phyloP scores from a whole-genome alignment of 176 grass and related monocot genomes.

The Paspalum vaginatum region DNA sequence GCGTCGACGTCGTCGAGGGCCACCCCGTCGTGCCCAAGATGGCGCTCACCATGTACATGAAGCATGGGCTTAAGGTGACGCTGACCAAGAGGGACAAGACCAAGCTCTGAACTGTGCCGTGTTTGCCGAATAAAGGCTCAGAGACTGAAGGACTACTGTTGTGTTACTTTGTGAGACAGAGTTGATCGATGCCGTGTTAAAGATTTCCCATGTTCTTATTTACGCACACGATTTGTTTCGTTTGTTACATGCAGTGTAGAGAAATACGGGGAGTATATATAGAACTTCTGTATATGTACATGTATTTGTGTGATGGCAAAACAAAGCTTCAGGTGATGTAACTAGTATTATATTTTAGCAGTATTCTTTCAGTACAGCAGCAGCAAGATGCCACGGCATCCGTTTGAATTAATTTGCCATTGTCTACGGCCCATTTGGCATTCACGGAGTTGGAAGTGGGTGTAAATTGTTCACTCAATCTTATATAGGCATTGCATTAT shows the following conservation, averaged over 20 bases:
- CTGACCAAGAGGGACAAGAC: slow-evolving; percentile 59
- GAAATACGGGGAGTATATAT: slow-evolving; percentile 17
- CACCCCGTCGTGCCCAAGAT: slow-evolving; percentile 84
- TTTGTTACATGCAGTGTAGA: slow-evolving; percentile 36
- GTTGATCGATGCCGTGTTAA: neutral
- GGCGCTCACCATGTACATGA: slow-evolving; percentile 97
- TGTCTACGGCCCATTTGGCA: neutral
- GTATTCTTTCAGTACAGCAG: slow-evolving; percentile 17
- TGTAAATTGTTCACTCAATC: no score
- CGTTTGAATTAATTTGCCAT: slow-evolving; percentile 3
- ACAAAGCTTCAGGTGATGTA: slow-evolving; percentile 35
- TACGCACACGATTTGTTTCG: slow-evolving; percentile 35
- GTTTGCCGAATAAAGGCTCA: neutral
- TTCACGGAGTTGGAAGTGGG: neutral
- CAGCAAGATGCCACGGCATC: slow-evolving; percentile 3
- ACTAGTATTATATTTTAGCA: neutral
- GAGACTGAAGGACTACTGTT: neutral
- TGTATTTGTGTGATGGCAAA: slow-evolving; percentile 35
- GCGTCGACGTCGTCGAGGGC: slow-evolving; percentile 55
- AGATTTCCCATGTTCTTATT: slow-evolving; percentile 5
- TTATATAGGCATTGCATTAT: neutral
- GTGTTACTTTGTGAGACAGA: neutral
- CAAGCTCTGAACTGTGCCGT: slow-evolving; percentile 31
- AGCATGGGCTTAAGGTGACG: slow-evolving; percentile 83
- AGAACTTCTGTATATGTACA: slow-evolving; percentile 35